Percentiles rank a stretch among this genome's conserved stretches.
phyloP scores from a whole-genome alignment of 2,329 filamentous ascomycete species.

The Aureobasidium sp. region DNA sequence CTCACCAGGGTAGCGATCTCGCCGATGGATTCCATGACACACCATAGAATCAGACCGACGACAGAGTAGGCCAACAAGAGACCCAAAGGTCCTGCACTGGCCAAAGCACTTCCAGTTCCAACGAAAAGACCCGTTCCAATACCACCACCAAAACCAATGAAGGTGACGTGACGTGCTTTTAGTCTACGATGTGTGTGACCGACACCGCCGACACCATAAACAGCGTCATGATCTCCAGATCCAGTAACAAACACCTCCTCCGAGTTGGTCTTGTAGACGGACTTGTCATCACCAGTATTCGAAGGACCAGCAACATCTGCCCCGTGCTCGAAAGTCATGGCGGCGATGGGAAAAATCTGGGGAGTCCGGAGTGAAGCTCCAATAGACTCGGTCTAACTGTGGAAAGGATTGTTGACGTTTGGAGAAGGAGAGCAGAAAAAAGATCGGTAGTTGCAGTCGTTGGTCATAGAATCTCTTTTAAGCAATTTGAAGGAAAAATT shows the following conservation, averaged over 20 bases:
- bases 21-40: slow-evolving; percentile 31
- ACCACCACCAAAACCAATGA: slow-evolving; percentile 19
- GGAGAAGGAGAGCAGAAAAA: not conserved
- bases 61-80: slow-evolving; percentile 41
- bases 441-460: not conserved
- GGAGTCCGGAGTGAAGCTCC: not conserved
- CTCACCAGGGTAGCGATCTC: slow-evolving; percentile 30
- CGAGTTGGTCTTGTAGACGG: not conserved
- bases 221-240: slow-evolving; percentile 7
- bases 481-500: not conserved
- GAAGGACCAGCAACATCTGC: slow-evolving; percentile 1
- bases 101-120: slow-evolving; percentile 41
- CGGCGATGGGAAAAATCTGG: not conserved
- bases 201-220: slow-evolving; percentile 18
- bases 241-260: slow-evolving; percentile 6
- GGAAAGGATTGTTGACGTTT: not conserved
- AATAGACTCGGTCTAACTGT: not conserved
- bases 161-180: slow-evolving; percentile 20
- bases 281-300: not conserved
- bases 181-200: slow-evolving; percentile 19
- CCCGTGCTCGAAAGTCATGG: slow-evolving; percentile 10
- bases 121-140: slow-evolving; percentile 48
- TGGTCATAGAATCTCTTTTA: slow-evolving; percentile 5
- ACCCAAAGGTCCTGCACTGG: slow-evolving; percentile 42
- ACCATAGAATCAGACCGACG: slow-evolving; percentile 28